Conservation (phyloP, 2,329 filamentous ascomycete genomes). For the Aspergillus felis region DNA sequence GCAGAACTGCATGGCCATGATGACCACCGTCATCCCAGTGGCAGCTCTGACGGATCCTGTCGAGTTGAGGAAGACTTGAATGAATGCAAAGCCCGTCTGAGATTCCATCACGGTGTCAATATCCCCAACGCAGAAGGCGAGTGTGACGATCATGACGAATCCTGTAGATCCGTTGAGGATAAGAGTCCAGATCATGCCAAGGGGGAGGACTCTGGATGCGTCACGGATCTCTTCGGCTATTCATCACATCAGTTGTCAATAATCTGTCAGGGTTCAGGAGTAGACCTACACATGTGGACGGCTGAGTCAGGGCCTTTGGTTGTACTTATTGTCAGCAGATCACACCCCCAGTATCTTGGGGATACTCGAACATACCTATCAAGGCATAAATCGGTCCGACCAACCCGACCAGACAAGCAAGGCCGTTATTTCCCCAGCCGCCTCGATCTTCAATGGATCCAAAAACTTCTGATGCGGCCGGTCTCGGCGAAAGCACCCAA, state of each 20-base stretch:
- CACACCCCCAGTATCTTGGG: background rate
- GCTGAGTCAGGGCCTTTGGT: slow-evolving; percentile 30
- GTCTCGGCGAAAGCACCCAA: slow-evolving; percentile 19
- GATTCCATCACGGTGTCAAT: slow-evolving; percentile 37
- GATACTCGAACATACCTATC: slow-evolving; percentile 12
- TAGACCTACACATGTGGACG: slow-evolving; percentile 30
- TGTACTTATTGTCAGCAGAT: background rate
- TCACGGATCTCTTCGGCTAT: slow-evolving; percentile 50
- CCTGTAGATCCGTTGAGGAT: slow-evolving; percentile 47
- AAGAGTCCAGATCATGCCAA: slow-evolving; percentile 47
- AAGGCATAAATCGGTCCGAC: slow-evolving; percentile 17
- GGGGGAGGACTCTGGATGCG: slow-evolving; percentile 46
- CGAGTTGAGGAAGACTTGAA: slow-evolving; percentile 33
- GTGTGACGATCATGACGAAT: slow-evolving; percentile 43
- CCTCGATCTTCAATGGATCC: slow-evolving; percentile 22
- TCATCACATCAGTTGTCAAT: background rate
- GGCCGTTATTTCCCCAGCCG: slow-evolving; percentile 23
- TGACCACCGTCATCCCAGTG: background rate
- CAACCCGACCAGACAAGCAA: slow-evolving; percentile 26
- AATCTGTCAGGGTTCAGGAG: slow-evolving; percentile 9
- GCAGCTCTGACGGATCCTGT: slow-evolving; percentile 3
- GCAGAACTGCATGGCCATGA: background rate
- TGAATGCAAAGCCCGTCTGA: slow-evolving; percentile 46
- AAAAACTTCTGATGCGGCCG: slow-evolving; percentile 25
- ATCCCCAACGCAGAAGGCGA: slow-evolving; percentile 44